These are phyloP conservation scores for Ilex aquifolium DNA, from an alignment of 257 asterid species.

Conservation along the genomic window DNA sequence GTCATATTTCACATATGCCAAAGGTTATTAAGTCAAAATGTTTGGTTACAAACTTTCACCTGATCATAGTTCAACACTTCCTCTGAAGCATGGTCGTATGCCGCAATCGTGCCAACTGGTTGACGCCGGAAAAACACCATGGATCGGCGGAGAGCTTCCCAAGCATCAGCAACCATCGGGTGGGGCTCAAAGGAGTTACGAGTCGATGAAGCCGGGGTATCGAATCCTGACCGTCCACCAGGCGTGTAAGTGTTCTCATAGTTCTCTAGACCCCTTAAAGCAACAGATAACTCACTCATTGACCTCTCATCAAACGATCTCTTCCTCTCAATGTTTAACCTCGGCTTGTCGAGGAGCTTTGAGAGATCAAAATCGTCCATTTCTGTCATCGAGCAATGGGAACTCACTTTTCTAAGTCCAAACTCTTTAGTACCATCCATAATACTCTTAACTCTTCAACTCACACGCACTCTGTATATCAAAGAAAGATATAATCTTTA, in stretches of 20 bases:
- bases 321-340: constrained; percentile 56
- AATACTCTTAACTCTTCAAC: constrained; percentile 21
- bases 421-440: constrained; percentile 30
- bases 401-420: constrained; percentile 51
- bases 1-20: too few species aligned
- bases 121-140: constrained; percentile 63
- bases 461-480: constrained; percentile 12
- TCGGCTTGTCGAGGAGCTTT: constrained; percentile 61
- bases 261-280: constrained; percentile 47
- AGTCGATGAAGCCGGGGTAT: constrained; percentile 54
- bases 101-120: constrained; percentile 87
- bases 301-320: constrained; percentile 78
- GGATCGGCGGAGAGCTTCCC: constrained; percentile 73
- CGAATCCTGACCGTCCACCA: constrained; percentile 41
- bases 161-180: constrained; percentile 78
- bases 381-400: constrained; percentile 57
- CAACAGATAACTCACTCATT: constrained; percentile 60
- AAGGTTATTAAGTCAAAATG: not conserved
- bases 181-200: constrained; percentile 74
- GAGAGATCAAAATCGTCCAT: constrained; percentile 57
- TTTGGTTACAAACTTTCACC: constrained; percentile 26
- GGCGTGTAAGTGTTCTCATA: constrained; percentile 56
- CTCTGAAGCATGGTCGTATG: constrained; percentile 75
- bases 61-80: constrained; percentile 83
- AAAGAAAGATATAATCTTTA: not conserved